Percentiles rank a stretch among this genome's conserved stretches.
These are phyloP conservation scores for Mrakia blollopis DNA, from an alignment of 768 basidiomycete species.

Conservation along the genomic window DNA sequence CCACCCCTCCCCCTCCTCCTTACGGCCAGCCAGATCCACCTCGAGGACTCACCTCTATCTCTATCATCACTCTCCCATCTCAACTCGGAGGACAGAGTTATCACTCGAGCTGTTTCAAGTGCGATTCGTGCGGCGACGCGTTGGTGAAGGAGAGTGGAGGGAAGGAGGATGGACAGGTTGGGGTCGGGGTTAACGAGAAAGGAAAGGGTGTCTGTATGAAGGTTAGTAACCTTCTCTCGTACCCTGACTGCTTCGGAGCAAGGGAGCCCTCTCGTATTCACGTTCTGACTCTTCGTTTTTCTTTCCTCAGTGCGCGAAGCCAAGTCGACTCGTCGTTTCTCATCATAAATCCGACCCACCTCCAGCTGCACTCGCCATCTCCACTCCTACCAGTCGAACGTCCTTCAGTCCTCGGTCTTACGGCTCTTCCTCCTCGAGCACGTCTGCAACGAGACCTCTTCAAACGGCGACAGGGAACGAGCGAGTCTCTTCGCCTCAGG, in stretches of 20 bases:
- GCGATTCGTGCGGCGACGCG: neutral
- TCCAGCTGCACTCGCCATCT: neutral
- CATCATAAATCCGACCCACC: neutral
- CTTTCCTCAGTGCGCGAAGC: neutral
- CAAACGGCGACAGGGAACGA: neutral
- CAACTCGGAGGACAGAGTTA: neutral
- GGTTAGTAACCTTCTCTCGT: neutral
- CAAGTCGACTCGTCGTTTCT: neutral
- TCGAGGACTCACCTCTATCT: neutral
- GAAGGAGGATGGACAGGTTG: neutral
- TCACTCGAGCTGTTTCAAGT: neutral
- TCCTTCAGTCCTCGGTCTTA: neutral
- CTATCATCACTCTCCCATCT: neutral
- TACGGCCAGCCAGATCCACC: neutral
- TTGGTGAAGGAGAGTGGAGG: neutral
- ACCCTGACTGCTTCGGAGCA: neutral
- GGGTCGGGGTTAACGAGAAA: neutral
- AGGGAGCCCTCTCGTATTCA: neutral
- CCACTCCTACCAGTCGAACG: neutral
- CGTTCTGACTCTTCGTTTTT: neutral
- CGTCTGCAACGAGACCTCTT: neutral
- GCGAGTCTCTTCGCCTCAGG: neutral
- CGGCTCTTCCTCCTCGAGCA: neutral
- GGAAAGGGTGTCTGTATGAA: conserved; percentile 10
- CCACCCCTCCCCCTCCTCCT: neutral